Evolutionary conservation across 805 yeast genomes (phyloP), one percentile per base, ranked within the genome.

Genomic region (Candida broadrunensis): DNA sequence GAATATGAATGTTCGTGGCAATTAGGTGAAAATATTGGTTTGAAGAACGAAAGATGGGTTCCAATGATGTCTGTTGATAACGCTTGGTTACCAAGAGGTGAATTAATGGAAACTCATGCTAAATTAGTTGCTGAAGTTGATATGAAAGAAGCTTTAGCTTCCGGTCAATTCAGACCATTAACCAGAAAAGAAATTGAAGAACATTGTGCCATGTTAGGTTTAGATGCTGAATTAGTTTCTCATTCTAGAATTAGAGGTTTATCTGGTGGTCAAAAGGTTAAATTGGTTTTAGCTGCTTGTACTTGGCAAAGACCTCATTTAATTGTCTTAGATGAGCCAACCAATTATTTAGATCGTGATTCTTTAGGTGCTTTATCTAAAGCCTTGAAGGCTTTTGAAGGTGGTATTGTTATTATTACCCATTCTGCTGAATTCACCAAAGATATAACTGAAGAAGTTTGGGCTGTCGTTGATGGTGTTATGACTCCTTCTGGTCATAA

Each of bases 401-500:
- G 99, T 87, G 99, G 99, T 88, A 85, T 93, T 71, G 95, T 93
- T 61, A 87, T 93, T 81, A 93, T 93, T 81, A 91, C 99, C 60
- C 99, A 93, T 84, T 93, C 99, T 75, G 97, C 98, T 68, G 99
- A 93, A 83, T 93, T 93, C 88, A 93, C 99, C 75, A 88, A 91
- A 84, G 88, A 90, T 72, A 77, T 93, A 74, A 93, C 99, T 71
- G 98, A 93, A 78, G 99, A 93, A 83, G 98, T 93, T 66, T 93
- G 99, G 99, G 97, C 99, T 67, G 99, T 93, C 56, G 67, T 87
- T 56, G 90, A 91, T 79, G 99, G 99, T 86, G 74, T 60, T 60
- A 93, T 93, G 99, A 87, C 96, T 67, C 99, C 99, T 75, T 93
- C 99, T 60, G 99, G 99, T 73, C 99, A 93, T 81, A 95, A 93